A percentile compares a stretch with the other conserved stretches of the same genome.
phyloP scores from a whole-genome alignment of 768 basidiomycete species.

The Mycena vulgaris region DNA sequence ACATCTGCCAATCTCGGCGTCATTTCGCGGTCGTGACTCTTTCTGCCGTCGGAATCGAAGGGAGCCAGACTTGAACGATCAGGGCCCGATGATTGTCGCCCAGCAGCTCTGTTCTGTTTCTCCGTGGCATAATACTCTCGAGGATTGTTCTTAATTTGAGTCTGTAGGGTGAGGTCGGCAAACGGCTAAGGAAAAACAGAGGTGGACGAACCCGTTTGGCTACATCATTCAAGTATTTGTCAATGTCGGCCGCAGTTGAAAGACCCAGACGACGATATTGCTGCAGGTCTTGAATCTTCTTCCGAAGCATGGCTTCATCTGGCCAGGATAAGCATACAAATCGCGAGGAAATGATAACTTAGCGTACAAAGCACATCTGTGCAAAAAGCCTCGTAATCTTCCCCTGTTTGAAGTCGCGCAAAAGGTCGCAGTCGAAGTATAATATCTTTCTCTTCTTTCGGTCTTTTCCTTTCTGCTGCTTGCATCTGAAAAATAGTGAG shows the following conservation, averaged over 20 bases:
- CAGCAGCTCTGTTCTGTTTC: constrained; percentile 45
- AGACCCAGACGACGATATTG: constrained; percentile 91
- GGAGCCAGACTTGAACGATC: constrained; percentile 63
- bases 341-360: not conserved
- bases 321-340: constrained; percentile 21
- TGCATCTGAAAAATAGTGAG: constrained; percentile 73
- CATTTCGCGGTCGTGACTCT: constrained; percentile 72
- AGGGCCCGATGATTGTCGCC: constrained; percentile 68
- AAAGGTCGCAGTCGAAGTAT: constrained; percentile 92
- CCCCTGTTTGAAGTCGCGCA: constrained; percentile 89
- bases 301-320: constrained; percentile 93
- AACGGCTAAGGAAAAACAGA: not conserved
- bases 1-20: constrained; percentile 65
- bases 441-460: constrained; percentile 93
- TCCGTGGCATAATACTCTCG: constrained; percentile 73
- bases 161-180: constrained; percentile 52
- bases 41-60: constrained; percentile 62
- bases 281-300: constrained; percentile 92
- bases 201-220: constrained; percentile 74
- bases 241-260: constrained; percentile 88
- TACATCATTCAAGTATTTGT: constrained; percentile 87
- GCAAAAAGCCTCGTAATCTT: constrained; percentile 91
- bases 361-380: constrained; percentile 92
- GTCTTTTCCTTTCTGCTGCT: constrained; percentile 91
- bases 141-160: constrained; percentile 72